Evolutionary conservation across 202 grass and related monocot species (phyloP).

Genomic region (Brachypodium distachyon): DNA sequence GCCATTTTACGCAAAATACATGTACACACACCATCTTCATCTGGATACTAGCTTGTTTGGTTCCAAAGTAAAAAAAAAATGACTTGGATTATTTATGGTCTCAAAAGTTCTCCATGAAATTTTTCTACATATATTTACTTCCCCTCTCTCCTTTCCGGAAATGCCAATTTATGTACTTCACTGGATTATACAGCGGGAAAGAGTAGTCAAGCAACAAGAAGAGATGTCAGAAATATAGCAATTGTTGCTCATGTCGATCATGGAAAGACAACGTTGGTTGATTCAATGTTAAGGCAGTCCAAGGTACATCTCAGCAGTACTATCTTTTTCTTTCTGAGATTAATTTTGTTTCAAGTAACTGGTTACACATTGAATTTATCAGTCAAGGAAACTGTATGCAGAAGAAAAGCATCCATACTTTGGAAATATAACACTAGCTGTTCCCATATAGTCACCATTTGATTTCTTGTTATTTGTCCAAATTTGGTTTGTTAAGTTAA

Average conservation of each 20-base stretch:
- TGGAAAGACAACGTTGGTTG: slow-evolving; percentile 95
- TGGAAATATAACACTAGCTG: background rate
- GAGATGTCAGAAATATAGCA: slow-evolving; percentile 92
- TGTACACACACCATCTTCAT: background rate
- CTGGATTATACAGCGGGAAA: slow-evolving; percentile 37
- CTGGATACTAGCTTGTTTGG: background rate
- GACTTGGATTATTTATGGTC: background rate
- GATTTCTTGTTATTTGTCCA: background rate
- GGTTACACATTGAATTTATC: background rate
- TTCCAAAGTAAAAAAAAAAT: background rate
- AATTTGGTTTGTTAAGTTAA: background rate
- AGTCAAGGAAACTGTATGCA: background rate
- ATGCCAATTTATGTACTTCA: slow-evolving; percentile 6
- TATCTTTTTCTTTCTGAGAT: slow-evolving; percentile 1
- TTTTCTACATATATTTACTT: background rate
- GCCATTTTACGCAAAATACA: background rate
- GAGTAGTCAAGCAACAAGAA: slow-evolving; percentile 59
- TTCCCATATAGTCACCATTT: background rate
- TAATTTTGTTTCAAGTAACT: background rate
- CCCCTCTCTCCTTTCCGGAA: background rate
- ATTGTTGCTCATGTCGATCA: slow-evolving; percentile 99
- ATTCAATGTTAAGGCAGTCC: slow-evolving; percentile 92
- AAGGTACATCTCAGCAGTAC: slow-evolving; percentile 51
- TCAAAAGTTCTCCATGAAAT: background rate
- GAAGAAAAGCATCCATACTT: background rate